Base-by-base conservation (phyloP, 345 rosid species). In the Moringa oleifera region DNA sequence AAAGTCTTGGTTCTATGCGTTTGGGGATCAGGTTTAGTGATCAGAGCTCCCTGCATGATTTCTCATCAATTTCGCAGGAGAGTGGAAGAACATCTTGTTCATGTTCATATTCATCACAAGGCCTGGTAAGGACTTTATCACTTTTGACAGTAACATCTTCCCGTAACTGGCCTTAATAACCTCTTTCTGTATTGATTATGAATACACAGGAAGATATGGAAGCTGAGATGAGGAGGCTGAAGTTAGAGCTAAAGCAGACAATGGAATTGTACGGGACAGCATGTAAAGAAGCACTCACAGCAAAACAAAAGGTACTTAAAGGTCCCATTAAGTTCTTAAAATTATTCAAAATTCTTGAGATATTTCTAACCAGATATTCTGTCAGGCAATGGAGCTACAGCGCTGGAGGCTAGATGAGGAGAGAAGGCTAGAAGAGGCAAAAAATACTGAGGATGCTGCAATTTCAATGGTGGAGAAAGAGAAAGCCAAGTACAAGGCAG, bases 221-320 rank as follows among this genome's bases (percentile, higher is more conserved):
- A 77, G 68, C 80, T 47, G 99, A 94, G 73, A 87, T 94, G 94
- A 78, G 83, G 77, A 82, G 90, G 74, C 62, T 94, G 65, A 88
- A 72, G 75, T 69, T 71, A 59, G 97, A 94, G 81, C 74, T 94
- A 72, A 90, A 88, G 75, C 90, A 88, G 76, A 90, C 97, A 23
- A 83, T 88, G 80, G 93, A 85, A 23, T 65, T 90, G 78, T 94
- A 90, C 68, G 81, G 82, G 55, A 76, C 79, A 50, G 99, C 97
- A 23, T 94, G 99, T 74, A 85, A 73, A 73, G 96, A 88, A 85
- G 96, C 96, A 51, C 75, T 90, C 24, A 62, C 79, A 61, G 97
- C 89, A 51, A 86, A 85, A 68, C 86, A 94, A 70, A 82, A 85
- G 95, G 98, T 88, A 73, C 31, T 21, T 7, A 3, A 1, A 50